Conservation (phyloP, 768 basidiomycete genomes). For the Panaeolus cyanescens region DNA sequence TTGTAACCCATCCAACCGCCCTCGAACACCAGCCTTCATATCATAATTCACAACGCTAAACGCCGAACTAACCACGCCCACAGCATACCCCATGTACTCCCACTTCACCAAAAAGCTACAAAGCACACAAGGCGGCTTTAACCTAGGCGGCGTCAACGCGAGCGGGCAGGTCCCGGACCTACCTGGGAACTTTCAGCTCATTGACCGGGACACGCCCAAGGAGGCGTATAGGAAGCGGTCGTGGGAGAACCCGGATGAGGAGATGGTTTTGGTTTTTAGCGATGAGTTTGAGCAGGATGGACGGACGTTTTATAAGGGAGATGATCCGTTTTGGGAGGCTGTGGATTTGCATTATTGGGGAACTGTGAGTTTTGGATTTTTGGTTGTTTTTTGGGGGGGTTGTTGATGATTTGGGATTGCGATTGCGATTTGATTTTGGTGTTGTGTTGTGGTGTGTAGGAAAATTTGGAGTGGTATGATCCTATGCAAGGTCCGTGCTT, state of each 20-base stretch:
- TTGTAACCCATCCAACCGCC: too few species aligned
- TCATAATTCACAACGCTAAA: neutral
- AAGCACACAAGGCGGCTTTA: conserved; percentile 56
- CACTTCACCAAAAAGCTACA: conserved; percentile 17
- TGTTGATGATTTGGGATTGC: too few species aligned
- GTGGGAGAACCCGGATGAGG: conserved; percentile 54
- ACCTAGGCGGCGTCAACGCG: conserved; percentile 72
- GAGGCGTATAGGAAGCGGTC: conserved; percentile 51
- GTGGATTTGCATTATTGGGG: conserved; percentile 72
- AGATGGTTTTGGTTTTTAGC: conserved; percentile 64
- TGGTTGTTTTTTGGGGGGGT: neutral
- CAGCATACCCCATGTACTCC: neutral
- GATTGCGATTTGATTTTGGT: neutral
- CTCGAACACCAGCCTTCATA: too few species aligned
- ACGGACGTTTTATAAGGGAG: conserved; percentile 68
- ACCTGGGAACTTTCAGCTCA: conserved; percentile 58
- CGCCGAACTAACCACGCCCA: neutral
- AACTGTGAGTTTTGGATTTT: conserved; percentile 38
- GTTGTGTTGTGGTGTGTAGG: conserved; percentile 21
- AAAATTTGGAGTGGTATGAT: conserved; percentile 81
- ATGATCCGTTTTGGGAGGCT: conserved; percentile 66
- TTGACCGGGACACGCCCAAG: conserved; percentile 74
- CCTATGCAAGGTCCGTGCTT: conserved; percentile 44
- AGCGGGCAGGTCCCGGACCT: conserved; percentile 66
- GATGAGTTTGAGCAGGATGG: conserved; percentile 84